Evolutionary conservation across 805 yeast genomes (phyloP).

Genomic region (Blastobotrys peoriensis): DNA sequence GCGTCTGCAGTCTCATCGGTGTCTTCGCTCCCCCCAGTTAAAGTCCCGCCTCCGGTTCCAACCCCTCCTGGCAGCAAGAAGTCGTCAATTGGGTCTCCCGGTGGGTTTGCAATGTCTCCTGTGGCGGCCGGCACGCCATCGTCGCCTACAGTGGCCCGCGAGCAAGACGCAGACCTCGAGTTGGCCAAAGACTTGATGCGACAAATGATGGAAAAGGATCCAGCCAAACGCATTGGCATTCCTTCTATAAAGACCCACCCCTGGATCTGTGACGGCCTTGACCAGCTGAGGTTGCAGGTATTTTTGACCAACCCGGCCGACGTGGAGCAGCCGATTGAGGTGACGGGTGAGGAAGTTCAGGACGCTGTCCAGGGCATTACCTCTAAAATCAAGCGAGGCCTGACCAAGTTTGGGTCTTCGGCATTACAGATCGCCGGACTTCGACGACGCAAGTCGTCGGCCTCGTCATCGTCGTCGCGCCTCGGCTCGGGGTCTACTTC

Average conservation of each 20-base stretch:
- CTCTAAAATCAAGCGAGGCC: constrained; percentile 48
- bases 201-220: constrained; percentile 52
- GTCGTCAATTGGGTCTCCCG: not conserved
- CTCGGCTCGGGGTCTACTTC: constrained; percentile 4
- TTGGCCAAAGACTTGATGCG: constrained; percentile 48
- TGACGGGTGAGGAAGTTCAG: constrained; percentile 61
- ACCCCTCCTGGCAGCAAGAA: not conserved
- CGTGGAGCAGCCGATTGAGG: constrained; percentile 42
- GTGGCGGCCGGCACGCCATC: not conserved
- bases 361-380: constrained; percentile 83
- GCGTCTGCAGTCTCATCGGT: not conserved
- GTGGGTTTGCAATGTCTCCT: not conserved
- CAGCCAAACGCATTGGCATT: constrained; percentile 60
- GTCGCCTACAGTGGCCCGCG: not conserved
- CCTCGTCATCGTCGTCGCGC: constrained; percentile 9
- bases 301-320: constrained; percentile 27
- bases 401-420: constrained; percentile 33
- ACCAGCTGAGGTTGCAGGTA: constrained; percentile 25
- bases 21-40: not conserved
- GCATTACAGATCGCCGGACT: constrained; percentile 28
- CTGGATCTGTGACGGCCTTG: constrained; percentile 47
- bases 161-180: constrained; percentile 22
- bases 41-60: not conserved
- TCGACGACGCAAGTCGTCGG: constrained; percentile 18
- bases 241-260: constrained; percentile 71